Percentiles rank a stretch among this genome's conserved stretches.
phyloP scores from a whole-genome alignment of 768 basidiomycete species.

The Cytidiella melzeri region DNA sequence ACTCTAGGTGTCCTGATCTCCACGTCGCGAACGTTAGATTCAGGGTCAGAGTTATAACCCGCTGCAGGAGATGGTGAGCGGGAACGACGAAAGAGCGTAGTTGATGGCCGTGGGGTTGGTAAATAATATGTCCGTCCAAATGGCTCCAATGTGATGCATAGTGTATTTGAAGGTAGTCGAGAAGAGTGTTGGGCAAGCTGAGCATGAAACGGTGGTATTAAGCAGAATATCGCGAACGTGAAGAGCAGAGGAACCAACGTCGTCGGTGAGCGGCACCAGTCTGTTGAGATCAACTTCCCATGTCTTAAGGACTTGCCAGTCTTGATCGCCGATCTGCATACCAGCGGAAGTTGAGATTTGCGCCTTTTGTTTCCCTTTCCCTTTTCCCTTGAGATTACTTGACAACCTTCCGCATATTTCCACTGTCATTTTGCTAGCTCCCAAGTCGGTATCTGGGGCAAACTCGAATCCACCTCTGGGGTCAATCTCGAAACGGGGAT shows the following conservation, averaged over 20 bases:
- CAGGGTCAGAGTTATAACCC: constrained; percentile 72
- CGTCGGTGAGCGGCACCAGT: constrained; percentile 50
- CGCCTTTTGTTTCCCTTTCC: constrained; percentile 44
- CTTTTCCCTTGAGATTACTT: constrained; percentile 13
- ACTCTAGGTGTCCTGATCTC: constrained; percentile 19
- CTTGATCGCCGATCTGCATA: constrained; percentile 21
- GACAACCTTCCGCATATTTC: constrained; percentile 51
- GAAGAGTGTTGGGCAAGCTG: constrained; percentile 35
- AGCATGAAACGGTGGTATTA: neutral
- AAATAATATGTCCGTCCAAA: constrained; percentile 56
- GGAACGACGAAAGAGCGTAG: constrained; percentile 22
- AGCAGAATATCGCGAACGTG: neutral
- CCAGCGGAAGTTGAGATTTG: constrained; percentile 9
- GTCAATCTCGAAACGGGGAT: constrained; percentile 69
- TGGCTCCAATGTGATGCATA: constrained; percentile 61
- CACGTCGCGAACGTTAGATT: constrained; percentile 42
- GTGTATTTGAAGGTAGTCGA: constrained; percentile 65
- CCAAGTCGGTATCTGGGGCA: constrained; percentile 47
- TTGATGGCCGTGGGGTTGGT: constrained; percentile 30
- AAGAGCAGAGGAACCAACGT: constrained; percentile 41
- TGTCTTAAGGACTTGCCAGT: constrained; percentile 62
- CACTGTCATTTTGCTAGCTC: constrained; percentile 44
- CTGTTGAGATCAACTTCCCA: constrained; percentile 61
- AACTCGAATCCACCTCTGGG: constrained; percentile 44
- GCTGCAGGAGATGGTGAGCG: constrained; percentile 50